A percentile compares a stretch with the other conserved stretches of the same genome.
Conservation (phyloP, 768 basidiomycete genomes). For the Podaxis sp. region DNA sequence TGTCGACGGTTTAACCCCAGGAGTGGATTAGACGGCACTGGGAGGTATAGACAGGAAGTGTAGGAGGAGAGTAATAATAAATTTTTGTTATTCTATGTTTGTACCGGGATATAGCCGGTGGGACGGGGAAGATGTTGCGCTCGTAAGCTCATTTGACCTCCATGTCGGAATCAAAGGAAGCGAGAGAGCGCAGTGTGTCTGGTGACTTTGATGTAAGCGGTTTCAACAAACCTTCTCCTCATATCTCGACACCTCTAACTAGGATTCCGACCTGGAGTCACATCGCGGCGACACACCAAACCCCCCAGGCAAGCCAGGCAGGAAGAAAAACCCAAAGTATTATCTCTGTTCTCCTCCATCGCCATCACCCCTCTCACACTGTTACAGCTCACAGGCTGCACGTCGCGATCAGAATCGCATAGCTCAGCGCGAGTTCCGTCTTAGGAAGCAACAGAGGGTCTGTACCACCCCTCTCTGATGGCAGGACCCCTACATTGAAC, state of each 20-base stretch:
- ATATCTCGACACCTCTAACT: constrained; percentile 1
- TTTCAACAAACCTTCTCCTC: neutral
- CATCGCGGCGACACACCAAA: constrained; percentile 36
- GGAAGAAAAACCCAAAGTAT: constrained; percentile 90
- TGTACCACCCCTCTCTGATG: constrained; percentile 18
- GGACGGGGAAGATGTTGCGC: constrained; percentile 15
- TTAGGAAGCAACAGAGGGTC: constrained; percentile 88
- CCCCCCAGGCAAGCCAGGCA: constrained; percentile 62
- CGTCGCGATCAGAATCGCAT: constrained; percentile 88
- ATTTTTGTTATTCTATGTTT: constrained; percentile 21
- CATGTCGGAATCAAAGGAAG: constrained; percentile 49
- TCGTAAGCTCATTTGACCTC: constrained; percentile 47
- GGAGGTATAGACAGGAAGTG: no score
- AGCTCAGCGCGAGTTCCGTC: constrained; percentile 89
- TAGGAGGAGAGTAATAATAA: neutral
- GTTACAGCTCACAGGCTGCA: constrained; percentile 77
- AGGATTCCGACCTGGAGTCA: constrained; percentile 74
- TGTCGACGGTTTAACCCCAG: no score
- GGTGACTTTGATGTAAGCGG: constrained; percentile 52
- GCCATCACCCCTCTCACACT: constrained; percentile 16
- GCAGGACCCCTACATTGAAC: neutral
- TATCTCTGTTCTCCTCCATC: constrained; percentile 19
- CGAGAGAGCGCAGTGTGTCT: constrained; percentile 64
- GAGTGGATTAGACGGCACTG: no score
- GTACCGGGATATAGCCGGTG: constrained; percentile 1